Evolutionary conservation across 345 rosid genomes (phyloP).

Genomic region (Dimocarpus longan): DNA sequence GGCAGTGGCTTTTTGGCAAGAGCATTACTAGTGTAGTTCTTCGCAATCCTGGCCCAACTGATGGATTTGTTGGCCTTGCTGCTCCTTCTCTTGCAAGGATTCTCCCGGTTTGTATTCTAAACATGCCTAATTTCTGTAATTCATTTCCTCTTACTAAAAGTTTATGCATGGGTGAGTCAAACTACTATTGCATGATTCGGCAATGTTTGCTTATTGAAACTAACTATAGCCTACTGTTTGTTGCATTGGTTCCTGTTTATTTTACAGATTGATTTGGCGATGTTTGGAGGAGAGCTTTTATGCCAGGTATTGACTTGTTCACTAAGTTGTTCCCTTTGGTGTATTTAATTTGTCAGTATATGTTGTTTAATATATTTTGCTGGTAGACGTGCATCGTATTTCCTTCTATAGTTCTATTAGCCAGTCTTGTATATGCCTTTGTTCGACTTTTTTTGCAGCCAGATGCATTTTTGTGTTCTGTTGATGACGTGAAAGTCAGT

Average conservation of each 20-base stretch:
- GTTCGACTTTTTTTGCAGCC: conserved; percentile 65
- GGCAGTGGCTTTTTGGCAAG: conserved; percentile 98
- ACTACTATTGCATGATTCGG: background rate
- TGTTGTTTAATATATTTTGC: background rate
- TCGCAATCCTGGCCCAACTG: conserved; percentile 64
- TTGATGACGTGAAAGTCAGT: conserved; percentile 87
- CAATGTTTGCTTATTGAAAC: background rate
- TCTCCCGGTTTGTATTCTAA: conserved; percentile 77
- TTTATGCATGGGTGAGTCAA: conserved; percentile 1
- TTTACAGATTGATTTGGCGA: conserved; percentile 80
- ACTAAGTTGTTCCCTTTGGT: conserved; percentile 15
- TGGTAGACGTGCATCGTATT: background rate
- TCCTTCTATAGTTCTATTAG: background rate
- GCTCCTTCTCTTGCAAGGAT: conserved; percentile 97
- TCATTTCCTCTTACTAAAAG: background rate
- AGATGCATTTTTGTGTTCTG: conserved; percentile 97
- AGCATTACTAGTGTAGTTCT: conserved; percentile 70
- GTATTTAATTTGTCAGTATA: background rate
- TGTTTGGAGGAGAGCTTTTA: conserved; percentile 90
- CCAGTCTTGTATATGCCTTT: conserved; percentile 30
- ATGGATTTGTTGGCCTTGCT: conserved; percentile 92
- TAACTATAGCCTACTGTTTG: conserved; percentile 28
- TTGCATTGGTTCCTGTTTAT: conserved; percentile 21
- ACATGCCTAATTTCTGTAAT: conserved; percentile 4
- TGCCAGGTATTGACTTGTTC: conserved; percentile 73